These are phyloP conservation scores for Borovskyia barvae DNA, from an alignment of 208 protist species.

Conservation along the genomic window DNA sequence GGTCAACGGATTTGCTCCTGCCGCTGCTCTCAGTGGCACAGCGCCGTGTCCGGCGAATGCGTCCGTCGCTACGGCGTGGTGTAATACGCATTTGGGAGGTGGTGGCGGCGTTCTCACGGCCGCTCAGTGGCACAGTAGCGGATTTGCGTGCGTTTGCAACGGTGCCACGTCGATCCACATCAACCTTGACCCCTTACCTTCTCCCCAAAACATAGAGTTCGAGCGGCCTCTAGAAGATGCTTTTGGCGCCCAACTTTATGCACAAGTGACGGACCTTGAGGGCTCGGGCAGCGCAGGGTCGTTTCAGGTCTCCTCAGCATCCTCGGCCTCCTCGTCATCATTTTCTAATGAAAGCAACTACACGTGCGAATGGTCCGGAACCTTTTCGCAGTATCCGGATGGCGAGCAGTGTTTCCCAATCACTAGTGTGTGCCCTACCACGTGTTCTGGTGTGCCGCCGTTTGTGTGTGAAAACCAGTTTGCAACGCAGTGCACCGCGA, in stretches of 20 bases:
- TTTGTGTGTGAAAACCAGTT: conserved; percentile 32
- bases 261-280: too few relatives aligned
- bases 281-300: too few relatives aligned
- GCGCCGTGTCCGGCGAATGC: conserved; percentile 3
- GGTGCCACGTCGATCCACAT: conserved; percentile 2
- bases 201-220: too few relatives aligned
- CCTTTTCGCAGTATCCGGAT: conserved; percentile 41
- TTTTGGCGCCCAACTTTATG: too few relatives aligned
- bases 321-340: conserved; percentile 6
- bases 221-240: too few relatives aligned
- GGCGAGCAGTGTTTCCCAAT: conserved; percentile 51
- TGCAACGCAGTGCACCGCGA: conserved; percentile 8
- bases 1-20: background rate
- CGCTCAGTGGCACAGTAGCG: background rate
- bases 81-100: conserved; percentile 14
- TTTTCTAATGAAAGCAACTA: background rate
- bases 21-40: background rate
- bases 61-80: conserved; percentile 6
- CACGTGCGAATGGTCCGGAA: conserved; percentile 44
- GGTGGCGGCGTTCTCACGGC: conserved; percentile 14
- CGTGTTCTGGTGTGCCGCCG: conserved; percentile 28
- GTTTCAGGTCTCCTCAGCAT: background rate
- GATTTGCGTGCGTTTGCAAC: conserved; percentile 25
- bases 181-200: too few relatives aligned
- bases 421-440: conserved; percentile 46